Conservation (phyloP, 345 rosid genomes). For the Cardamine resedifolia region DNA sequence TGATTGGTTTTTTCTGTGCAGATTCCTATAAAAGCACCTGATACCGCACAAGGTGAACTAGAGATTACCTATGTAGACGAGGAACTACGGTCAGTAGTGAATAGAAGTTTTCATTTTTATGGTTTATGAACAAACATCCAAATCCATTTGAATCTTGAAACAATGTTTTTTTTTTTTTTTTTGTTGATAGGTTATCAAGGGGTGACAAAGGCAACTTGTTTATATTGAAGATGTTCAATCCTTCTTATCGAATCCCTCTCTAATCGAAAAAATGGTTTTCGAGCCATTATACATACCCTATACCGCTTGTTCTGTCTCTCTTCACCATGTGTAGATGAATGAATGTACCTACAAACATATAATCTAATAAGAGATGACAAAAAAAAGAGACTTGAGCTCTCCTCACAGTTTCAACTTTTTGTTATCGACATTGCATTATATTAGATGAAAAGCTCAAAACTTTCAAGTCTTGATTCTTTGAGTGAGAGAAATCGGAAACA, state of each 20-base stretch:
- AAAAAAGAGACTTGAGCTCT: neutral
- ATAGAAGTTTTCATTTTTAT: neutral
- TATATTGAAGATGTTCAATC: slow-evolving; percentile 89
- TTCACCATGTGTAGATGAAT: slow-evolving; percentile 12
- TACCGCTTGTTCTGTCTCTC: neutral
- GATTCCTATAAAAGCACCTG: slow-evolving; percentile 68
- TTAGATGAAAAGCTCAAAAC: slow-evolving; percentile 15
- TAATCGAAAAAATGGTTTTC: slow-evolving; percentile 11
- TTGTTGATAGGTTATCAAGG: slow-evolving; percentile 79
- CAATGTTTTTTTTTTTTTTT: neutral
- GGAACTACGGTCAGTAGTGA: slow-evolving; percentile 52
- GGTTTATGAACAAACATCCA: neutral
- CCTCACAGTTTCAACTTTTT: slow-evolving; percentile 2
- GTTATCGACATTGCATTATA: neutral
- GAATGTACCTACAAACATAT: slow-evolving; percentile 10
- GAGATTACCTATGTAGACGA: slow-evolving; percentile 67
- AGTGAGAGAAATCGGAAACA: neutral
- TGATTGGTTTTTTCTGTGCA: slow-evolving; percentile 16
- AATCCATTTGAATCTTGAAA: neutral
- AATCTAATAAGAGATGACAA: neutral
- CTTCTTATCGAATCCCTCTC: slow-evolving; percentile 70
- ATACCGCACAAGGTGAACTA: slow-evolving; percentile 57
- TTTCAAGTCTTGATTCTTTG: neutral
- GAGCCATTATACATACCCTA: slow-evolving; percentile 5
- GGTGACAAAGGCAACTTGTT: slow-evolving; percentile 93